Evolutionary conservation across 345 rosid genomes (phyloP), one percentile per base, ranked within the genome.

Genomic region (Linum lewisii): DNA sequence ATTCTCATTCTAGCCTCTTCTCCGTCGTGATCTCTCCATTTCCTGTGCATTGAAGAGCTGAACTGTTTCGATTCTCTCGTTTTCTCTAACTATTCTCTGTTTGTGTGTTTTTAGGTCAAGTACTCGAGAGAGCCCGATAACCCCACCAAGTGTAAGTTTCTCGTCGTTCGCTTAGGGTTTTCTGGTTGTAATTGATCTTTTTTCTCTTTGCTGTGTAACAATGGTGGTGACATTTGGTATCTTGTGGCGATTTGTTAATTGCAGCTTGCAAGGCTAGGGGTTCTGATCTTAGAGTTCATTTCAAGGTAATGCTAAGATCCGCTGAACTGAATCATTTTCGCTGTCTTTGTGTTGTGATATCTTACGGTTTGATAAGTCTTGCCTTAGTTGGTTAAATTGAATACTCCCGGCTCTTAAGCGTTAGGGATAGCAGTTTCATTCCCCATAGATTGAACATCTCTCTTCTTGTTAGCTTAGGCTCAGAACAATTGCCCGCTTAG

Each of bases 261-360:
- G 69, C 77, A 93, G 99, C 97, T 44, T 90, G 99, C 84, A 93
- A 89, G 85, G 91, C 99, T 1, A 84, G 95, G 67, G 99, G 95
- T 34, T 79, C 91, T 36, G 92, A 89, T 74, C 97, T 89, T 51
- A 81, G 99, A 69, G 92, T 84, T 78, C 99, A 87, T 73, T 93
- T 93, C 73, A 93, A 93, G 95, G 97, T 90, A 69, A 62, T 29
- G 2, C 18, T 24, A 11, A 16, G 13, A 42, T 6, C 14, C n/a
- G 23, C 0, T 50, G 19, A 4, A 6, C 53, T 29, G 29, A 9
- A 18, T 14, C 22, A 1, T 24, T 55, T 29, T 3, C 5, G 6
- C 4, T 25, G 29, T n/a, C 21, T 63, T 1, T 18, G 7, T 47
- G 2, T 19, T 22, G 7, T 0, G 5, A 23, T 24, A 29, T 55